Conservation (phyloP, 371 early-diverging fungal species). For the Mycotypha africana region DNA sequence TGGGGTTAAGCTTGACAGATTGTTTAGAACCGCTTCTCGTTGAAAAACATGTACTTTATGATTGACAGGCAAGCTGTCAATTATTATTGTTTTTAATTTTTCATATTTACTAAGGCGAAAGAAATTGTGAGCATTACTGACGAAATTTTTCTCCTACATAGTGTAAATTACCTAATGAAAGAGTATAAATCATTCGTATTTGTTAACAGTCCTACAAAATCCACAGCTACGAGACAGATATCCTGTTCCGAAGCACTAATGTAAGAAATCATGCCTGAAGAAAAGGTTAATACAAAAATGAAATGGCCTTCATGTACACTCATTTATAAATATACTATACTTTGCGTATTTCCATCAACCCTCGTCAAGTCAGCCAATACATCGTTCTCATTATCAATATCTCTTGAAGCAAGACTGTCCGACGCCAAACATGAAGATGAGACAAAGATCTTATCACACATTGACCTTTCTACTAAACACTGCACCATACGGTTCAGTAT, state of each 20-base stretch:
- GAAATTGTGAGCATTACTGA: neutral
- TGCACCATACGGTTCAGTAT: conserved; percentile 2
- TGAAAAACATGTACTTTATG: conserved; percentile 6
- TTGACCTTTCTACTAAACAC: conserved; percentile 3
- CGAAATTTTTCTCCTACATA: too few species aligned
- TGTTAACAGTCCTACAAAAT: conserved; percentile 5
- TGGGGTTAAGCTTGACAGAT: neutral
- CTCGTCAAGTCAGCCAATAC: neutral
- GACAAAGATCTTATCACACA: conserved; percentile 5
- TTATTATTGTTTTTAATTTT: conserved; percentile 6
- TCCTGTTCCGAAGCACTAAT: conserved; percentile 2
- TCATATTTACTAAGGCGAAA: conserved; percentile 3
- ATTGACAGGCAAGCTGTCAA: conserved; percentile 3
- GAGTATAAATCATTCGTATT: conserved; percentile 2
- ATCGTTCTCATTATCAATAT: conserved; percentile 4
- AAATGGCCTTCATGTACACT: neutral
- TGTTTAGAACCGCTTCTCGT: neutral
- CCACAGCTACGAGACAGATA: conserved; percentile 6
- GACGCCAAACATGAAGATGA: conserved; percentile 4
- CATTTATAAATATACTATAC: conserved; percentile 6
- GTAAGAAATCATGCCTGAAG: too few species aligned
- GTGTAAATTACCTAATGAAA: conserved; percentile 3
- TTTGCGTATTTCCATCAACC: conserved; percentile 5
- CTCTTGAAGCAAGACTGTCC: conserved; percentile 6
- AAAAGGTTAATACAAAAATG: neutral